Conservation (phyloP, 495 filamentous ascomycete genomes). For the Chaetomidium leptoderma region DNA sequence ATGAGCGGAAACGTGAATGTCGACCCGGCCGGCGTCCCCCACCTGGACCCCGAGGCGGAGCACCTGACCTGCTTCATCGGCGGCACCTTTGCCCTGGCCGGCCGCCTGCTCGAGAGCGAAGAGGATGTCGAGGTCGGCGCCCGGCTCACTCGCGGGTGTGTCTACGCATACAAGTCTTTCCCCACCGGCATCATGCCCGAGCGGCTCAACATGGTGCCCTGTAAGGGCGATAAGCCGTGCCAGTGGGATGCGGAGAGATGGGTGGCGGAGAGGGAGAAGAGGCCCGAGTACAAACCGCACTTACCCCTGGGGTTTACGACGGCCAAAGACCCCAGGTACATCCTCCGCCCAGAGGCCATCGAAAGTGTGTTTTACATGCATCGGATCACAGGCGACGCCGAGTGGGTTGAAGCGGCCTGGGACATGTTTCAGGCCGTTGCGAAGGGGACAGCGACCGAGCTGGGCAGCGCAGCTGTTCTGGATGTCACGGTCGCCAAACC, state of each 20-base stretch:
- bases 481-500: conserved; percentile 37
- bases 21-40: conserved; percentile 5
- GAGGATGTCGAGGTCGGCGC: conserved; percentile 69
- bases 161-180: conserved; percentile 80
- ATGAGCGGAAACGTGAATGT: conserved; percentile 49
- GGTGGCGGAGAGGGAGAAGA: conserved; percentile 11
- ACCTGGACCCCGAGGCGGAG: conserved; percentile 38
- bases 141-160: conserved; percentile 80
- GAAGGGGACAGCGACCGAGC: conserved; percentile 56
- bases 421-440: conserved; percentile 67
- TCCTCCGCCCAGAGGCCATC: conserved; percentile 62
- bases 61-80: conserved; percentile 73
- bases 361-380: conserved; percentile 73
- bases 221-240: conserved; percentile 23
- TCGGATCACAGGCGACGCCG: conserved; percentile 64
- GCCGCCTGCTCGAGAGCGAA: conserved; percentile 63
- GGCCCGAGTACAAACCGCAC: conserved; percentile 32
- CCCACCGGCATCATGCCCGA: conserved; percentile 88
- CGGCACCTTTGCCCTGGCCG: conserved; percentile 85
- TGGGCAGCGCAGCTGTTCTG: conserved; percentile 55
- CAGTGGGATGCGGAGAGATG: conserved; percentile 29
- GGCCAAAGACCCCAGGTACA: conserved; percentile 36
- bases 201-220: conserved; percentile 50
- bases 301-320: conserved; percentile 56
- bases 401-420: conserved; percentile 66